phyloP scores from a whole-genome alignment of 495 filamentous ascomycete genomes.

The Amniculicola lignicola region DNA sequence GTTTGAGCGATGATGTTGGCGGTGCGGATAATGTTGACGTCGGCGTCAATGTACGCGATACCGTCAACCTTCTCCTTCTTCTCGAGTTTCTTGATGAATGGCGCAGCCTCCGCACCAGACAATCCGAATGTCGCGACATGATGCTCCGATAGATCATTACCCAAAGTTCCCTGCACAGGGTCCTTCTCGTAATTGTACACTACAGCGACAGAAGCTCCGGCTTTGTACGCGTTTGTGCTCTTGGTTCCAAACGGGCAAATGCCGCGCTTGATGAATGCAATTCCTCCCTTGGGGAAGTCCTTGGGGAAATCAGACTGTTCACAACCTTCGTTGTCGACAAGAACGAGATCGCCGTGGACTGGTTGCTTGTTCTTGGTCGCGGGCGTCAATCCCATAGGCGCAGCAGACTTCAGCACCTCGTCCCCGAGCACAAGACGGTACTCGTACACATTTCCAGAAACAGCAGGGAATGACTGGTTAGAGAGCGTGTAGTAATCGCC shows the following conservation, averaged over 20 bases:
- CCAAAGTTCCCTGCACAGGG: constrained; percentile 43
- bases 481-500: constrained; percentile 58
- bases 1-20: constrained; percentile 68
- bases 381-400: constrained; percentile 58
- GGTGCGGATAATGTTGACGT: constrained; percentile 36
- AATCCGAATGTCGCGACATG: constrained; percentile 47
- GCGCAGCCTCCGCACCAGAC: constrained; percentile 54
- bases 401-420: constrained; percentile 49
- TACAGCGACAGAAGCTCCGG: constrained; percentile 57
- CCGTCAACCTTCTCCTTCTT: constrained; percentile 43
- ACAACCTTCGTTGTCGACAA: constrained; percentile 30
- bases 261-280: constrained; percentile 64
- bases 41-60: constrained; percentile 42
- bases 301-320: constrained; percentile 52
- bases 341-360: constrained; percentile 40
- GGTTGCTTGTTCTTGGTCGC: constrained; percentile 56
- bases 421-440: constrained; percentile 55
- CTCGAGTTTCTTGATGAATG: constrained; percentile 49
- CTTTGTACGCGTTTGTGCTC: constrained; percentile 55
- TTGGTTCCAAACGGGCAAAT: constrained; percentile 61
- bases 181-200: constrained; percentile 62
- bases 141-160: constrained; percentile 53
- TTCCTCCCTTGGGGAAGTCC: constrained; percentile 51
- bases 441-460: constrained; percentile 56
- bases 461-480: constrained; percentile 58